phyloP scores from a whole-genome alignment of 441 rosid genomes.

The Raphanus hybrid region DNA sequence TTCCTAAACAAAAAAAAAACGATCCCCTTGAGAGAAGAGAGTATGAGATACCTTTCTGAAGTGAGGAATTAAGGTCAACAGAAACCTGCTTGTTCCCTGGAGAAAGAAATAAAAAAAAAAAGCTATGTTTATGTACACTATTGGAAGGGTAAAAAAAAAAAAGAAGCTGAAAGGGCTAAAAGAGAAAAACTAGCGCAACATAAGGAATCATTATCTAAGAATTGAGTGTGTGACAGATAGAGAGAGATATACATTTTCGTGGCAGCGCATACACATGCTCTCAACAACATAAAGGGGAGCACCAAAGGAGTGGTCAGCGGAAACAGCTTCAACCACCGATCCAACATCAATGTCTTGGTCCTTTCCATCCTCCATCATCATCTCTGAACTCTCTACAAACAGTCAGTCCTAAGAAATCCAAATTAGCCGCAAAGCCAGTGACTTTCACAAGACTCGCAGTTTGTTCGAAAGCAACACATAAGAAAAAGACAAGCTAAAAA shows the following conservation, averaged over 20 bases:
- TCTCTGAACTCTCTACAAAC: neutral
- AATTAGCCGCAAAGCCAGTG: neutral
- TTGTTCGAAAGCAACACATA: no score
- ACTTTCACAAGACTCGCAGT: no score
- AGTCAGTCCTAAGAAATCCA: no score
- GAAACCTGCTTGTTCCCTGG: slow-evolving; percentile 78
- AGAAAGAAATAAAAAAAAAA: neutral
- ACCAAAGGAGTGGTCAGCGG: slow-evolving; percentile 50
- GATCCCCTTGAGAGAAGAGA: neutral
- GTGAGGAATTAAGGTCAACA: slow-evolving; percentile 85
- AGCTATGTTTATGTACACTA: neutral
- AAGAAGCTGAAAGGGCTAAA: slow-evolving; percentile 4
- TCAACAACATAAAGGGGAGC: slow-evolving; percentile 85
- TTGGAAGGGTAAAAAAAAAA: neutral
- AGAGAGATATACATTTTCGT: slow-evolving; percentile 60
- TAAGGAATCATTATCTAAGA: no score
- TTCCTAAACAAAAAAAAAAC: neutral
- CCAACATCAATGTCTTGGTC: no score
- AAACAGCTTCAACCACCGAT: slow-evolving; percentile 84
- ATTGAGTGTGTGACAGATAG: neutral
- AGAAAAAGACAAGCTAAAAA: no score
- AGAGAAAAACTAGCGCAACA: slow-evolving; percentile 26
- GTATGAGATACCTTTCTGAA: slow-evolving; percentile 67
- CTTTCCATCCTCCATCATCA: no score
- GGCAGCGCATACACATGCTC: slow-evolving; percentile 96